Percentiles rank a stretch among this genome's conserved stretches.
These are phyloP conservation scores for Sugiyamaella grinbergsii DNA, from an alignment of 1,139 yeast genomes.

Conservation along the genomic window DNA sequence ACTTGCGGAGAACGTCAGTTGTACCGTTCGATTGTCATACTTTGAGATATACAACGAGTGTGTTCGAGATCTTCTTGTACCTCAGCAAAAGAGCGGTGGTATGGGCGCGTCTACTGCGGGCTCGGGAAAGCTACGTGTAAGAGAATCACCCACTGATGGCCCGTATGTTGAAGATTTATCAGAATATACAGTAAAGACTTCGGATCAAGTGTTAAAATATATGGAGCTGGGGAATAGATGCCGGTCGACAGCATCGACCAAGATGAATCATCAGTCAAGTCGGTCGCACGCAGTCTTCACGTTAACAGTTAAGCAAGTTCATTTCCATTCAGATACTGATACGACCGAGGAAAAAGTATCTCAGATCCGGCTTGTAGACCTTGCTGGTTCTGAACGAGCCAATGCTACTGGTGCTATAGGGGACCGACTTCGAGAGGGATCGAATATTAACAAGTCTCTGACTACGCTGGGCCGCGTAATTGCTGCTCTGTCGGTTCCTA, in stretches of 20 bases:
- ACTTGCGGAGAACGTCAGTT: conserved; percentile 47
- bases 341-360: conserved; percentile 63
- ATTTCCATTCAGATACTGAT: conserved; percentile 46
- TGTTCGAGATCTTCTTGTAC: conserved; percentile 56
- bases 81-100: conserved; percentile 20
- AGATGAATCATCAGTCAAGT: conserved; percentile 68
- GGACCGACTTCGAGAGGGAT: conserved; percentile 69
- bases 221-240: conserved; percentile 52
- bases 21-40: conserved; percentile 61
- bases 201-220: conserved; percentile 49
- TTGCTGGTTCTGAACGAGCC: conserved; percentile 81
- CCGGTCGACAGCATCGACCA: conserved; percentile 69
- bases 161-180: conserved; percentile 69
- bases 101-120: conserved; percentile 9
- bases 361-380: conserved; percentile 67
- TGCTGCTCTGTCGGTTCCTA: conserved; percentile 54
- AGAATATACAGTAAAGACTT: conserved; percentile 51
- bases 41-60: conserved; percentile 75
- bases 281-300: conserved; percentile 80
- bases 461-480: conserved; percentile 78
- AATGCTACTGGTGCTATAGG: conserved; percentile 65
- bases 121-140: conserved; percentile 49
- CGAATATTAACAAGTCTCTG: conserved; percentile 70
- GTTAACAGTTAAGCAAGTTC: conserved; percentile 59
- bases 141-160: conserved; percentile 63